Evolutionary conservation across 495 filamentous ascomycete genomes (phyloP).

Genomic region (Penicillium robsamsonii): DNA sequence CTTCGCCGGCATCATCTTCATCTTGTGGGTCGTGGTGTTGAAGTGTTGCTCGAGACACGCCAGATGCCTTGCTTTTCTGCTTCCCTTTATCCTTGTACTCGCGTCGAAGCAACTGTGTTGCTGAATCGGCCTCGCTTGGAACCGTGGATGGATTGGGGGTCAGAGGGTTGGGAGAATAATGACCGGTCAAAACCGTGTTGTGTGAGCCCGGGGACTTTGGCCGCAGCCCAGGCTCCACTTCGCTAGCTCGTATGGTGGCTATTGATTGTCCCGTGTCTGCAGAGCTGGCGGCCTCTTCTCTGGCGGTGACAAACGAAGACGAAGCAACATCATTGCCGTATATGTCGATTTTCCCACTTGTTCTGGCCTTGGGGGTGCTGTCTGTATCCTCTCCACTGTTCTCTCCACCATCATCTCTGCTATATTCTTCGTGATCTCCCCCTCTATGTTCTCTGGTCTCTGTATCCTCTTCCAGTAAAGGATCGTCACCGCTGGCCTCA

Average conservation of each 20-base stretch:
- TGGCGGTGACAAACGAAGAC: slow-evolving; percentile 35
- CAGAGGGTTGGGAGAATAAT: slow-evolving; percentile 21
- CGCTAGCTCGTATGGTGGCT: slow-evolving; percentile 19
- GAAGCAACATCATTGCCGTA: slow-evolving; percentile 20
- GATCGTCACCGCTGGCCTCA: slow-evolving; percentile 8
- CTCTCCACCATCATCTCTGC: not conserved
- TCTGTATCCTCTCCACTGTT: slow-evolving; percentile 17
- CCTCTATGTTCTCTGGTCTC: slow-evolving; percentile 3
- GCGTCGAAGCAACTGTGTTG: slow-evolving; percentile 33
- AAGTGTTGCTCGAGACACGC: slow-evolving; percentile 23
- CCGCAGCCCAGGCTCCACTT: slow-evolving; percentile 3
- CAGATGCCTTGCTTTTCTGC: slow-evolving; percentile 28
- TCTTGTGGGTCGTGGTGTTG: slow-evolving; percentile 37
- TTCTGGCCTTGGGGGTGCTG: slow-evolving; percentile 10
- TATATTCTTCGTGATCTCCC: slow-evolving; percentile 11
- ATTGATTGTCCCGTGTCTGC: slow-evolving; percentile 15
- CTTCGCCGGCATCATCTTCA: slow-evolving; percentile 19
- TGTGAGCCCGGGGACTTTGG: slow-evolving; percentile 17
- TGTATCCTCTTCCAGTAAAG: slow-evolving; percentile 13
- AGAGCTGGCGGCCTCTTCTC: slow-evolving; percentile 22
- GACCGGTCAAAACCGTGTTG: slow-evolving; percentile 19
- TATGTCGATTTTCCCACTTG: slow-evolving; percentile 1
- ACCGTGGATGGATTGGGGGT: slow-evolving; percentile 22
- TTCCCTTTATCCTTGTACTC: slow-evolving; percentile 30
- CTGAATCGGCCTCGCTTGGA: slow-evolving; percentile 40